Base-by-base conservation (phyloP, 2,329 filamentous ascomycete species). In the Sclerotinia minor region DNA sequence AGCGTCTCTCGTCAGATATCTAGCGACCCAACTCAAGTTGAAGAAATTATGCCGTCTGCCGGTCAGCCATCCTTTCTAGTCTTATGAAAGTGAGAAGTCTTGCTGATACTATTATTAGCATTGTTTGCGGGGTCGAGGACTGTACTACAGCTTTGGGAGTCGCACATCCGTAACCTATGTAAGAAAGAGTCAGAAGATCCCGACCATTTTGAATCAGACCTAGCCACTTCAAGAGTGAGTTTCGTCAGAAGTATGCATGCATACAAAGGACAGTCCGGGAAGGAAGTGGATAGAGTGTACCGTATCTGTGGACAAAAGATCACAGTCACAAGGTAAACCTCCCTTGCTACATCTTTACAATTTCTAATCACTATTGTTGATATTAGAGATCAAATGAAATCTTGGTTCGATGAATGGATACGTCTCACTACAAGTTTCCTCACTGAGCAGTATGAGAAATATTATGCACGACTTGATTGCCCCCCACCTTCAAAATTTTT, bases 301-400 rank as follows among this genome's bases (percentile, higher is more conserved):
- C 50, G 26, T 26, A 32, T 53, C 26, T 53, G 50, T 53, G 50
- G 52, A 54, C 52, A 35, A 54, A 54, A 35, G 52, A 54, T 35
- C 52, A 54, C 52, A 54, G 19, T 54, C 9, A 54, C 52, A 54
- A 54, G 52, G 29, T 54, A 35, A 54, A 35, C 52, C 15, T 54
- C 29, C 52, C 52, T 54, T 54, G 19, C 19, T 21, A 54, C 19
- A 54, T 54, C 29, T 54, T 32, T 54, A 54, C 29, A 7, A 54
- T 35, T 35, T 8, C 52, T 54, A 54, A 54, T 35, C 21, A 54
- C 52, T 35, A 35, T 54, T 54, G 19, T 54, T 54, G 29, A 11
- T 54, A 54, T 54, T 54, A 54, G 29, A 54, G 52, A 54, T 54
- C 29, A 32, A 32, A 54, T 54, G 52, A 54, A 54, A 54, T 54